These are phyloP conservation scores for Leucocoprinus sp. DNA, from an alignment of 768 basidiomycete genomes.

Conservation along the genomic window DNA sequence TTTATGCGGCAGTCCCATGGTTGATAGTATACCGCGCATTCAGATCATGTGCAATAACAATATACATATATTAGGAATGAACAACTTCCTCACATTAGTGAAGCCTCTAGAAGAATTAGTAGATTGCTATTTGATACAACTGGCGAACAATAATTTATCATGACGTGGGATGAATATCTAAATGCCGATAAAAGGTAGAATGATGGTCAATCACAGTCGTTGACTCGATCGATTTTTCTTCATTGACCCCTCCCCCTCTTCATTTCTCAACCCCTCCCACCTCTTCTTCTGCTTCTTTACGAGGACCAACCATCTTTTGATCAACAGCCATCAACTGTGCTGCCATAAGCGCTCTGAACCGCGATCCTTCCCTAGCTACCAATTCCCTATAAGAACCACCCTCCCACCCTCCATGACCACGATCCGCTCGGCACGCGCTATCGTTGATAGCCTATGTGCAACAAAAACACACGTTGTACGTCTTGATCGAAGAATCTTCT, in stretches of 20 bases:
- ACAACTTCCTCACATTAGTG: no score
- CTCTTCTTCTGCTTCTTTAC: slow-evolving; percentile 11
- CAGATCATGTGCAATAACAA: no score
- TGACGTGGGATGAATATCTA: neutral
- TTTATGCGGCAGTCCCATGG: no score
- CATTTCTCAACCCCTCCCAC: slow-evolving; percentile 1
- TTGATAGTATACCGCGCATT: no score
- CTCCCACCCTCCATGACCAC: slow-evolving; percentile 91
- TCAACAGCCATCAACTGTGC: slow-evolving; percentile 63
- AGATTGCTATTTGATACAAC: slow-evolving; percentile 3
- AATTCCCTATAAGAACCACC: slow-evolving; percentile 75
- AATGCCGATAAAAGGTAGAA: neutral
- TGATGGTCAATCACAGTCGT: neutral
- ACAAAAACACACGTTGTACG: slow-evolving; percentile 86
- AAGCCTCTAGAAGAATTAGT: neutral
- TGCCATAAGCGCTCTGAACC: slow-evolving; percentile 85
- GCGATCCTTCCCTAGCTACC: slow-evolving; percentile 59
- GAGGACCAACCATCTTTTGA: slow-evolving; percentile 16
- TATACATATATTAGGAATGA: no score
- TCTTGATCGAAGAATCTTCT: slow-evolving; percentile 70
- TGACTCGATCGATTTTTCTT: neutral
- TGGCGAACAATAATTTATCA: neutral
- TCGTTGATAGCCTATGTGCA: slow-evolving; percentile 84
- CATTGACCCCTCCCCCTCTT: neutral
- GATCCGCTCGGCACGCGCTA: slow-evolving; percentile 83